Base-by-base conservation (phyloP, 2,329 filamentous ascomycete genomes). In the Fusarium liriodendri region DNA sequence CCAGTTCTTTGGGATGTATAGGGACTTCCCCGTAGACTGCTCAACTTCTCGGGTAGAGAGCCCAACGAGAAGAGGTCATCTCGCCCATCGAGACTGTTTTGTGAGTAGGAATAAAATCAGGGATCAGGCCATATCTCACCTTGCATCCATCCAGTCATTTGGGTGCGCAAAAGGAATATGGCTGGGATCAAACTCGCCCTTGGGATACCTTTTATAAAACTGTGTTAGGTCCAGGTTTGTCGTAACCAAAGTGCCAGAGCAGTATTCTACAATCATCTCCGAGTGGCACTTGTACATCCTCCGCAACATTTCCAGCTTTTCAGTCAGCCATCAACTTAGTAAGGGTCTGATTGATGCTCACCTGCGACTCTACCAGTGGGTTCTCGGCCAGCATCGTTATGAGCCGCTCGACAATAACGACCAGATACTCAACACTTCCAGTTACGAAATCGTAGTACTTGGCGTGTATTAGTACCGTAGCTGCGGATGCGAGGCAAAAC, bases 121-220 rank as follows among this genome's bases (percentile, higher is more conserved):
- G 4, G 14, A 9, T n/a, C 27, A 6, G 11, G 40, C 9, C 4
- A 40, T 18, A 20, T 27, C 62, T 25, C 42, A 60, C 69, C 62
- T 66, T 13, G 54, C 11, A n/a, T 64, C 63, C 54, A 64, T 64
- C 69, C 69, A 72, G 20, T 70, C 35, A 1, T 38, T 40, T 6
- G 62, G 18, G 14, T 32, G 52, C 3, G 69, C 61, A 27, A 72
- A 67, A 11, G 69, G 69, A 18, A 72, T 58, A 18, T 72, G 69
- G 6, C 66, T 66, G 27, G 60, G 64, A 18, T 72, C 63, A 16
- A 72, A 70, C 32, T 62, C 38, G 3, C 60, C 69, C 20, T 69
- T 55, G 5, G 69, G 69, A 25, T 72, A 72, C 13, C 69, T 45
- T 29, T 69, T 70, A 16, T 72, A 67, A 38, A 72, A 72, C 11